Conservation (phyloP, 1,284 basidiomycete species). For the Ceratobasidium sp. region DNA sequence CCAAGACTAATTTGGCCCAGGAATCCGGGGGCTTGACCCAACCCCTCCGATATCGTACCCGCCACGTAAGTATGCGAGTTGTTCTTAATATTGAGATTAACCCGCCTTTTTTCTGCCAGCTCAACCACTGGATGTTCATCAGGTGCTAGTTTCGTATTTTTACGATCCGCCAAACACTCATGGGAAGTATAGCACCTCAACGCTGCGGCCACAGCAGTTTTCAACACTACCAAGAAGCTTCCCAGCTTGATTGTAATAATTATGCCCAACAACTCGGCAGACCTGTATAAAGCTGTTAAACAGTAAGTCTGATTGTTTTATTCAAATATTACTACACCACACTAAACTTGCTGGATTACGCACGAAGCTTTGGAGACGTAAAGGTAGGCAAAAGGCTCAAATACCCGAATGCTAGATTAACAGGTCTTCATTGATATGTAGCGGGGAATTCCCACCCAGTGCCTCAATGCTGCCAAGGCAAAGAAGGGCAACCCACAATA, state of each 20-base stretch:
- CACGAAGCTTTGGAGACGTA: slow-evolving; percentile 74
- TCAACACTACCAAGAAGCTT: slow-evolving; percentile 19
- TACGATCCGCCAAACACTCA: background rate
- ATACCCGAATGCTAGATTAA: background rate
- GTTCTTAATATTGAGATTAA: background rate
- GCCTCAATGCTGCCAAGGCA: slow-evolving; percentile 71
- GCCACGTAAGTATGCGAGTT: background rate
- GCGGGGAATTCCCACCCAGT: slow-evolving; percentile 79
- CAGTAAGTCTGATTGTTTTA: slow-evolving; percentile 20
- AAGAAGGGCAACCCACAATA: slow-evolving; percentile 72
- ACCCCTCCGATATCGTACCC: slow-evolving; percentile 25
- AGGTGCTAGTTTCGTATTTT: background rate
- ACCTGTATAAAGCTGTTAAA: slow-evolving; percentile 46
- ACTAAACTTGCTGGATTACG: background rate
- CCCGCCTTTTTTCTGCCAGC: background rate
- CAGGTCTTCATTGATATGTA: slow-evolving; percentile 19
- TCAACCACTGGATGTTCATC: slow-evolving; percentile 14
- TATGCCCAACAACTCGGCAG: slow-evolving; percentile 45
- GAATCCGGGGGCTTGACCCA: slow-evolving; percentile 6
- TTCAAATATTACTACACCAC: too few relatives aligned
- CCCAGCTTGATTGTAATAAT: slow-evolving; percentile 47
- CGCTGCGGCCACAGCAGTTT: background rate
- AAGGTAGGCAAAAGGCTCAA: background rate
- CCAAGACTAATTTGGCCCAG: background rate
- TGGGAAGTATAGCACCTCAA: slow-evolving; percentile 15